Conservation (phyloP, 1,284 basidiomycete species). For the Cryptococcus neoformans region DNA sequence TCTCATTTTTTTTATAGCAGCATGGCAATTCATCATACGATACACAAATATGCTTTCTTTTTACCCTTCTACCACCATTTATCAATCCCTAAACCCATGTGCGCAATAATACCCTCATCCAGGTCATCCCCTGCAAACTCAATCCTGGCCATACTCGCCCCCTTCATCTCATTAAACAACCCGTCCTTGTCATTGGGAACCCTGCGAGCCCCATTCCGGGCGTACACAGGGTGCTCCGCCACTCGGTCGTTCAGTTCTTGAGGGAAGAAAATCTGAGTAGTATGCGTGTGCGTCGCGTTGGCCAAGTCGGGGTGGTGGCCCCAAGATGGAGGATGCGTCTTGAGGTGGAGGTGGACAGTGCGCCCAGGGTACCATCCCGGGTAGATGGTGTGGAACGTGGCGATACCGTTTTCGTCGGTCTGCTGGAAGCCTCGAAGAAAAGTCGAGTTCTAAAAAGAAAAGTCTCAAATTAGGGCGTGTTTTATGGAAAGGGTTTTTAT, state of each 20-base stretch:
- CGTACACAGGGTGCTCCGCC: conserved; percentile 8
- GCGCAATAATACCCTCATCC: conserved; percentile 1
- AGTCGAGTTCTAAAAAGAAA: conserved; percentile 20
- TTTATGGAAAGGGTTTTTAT: background rate
- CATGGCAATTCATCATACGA: no score
- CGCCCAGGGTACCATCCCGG: conserved; percentile 26
- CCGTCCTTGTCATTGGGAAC: conserved; percentile 16
- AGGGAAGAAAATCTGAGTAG: conserved; percentile 24
- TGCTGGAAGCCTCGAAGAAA: conserved; percentile 25
- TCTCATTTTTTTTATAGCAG: background rate
- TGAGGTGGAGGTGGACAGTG: conserved; percentile 25
- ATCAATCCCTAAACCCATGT: conserved; percentile 4
- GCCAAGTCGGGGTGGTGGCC: background rate
- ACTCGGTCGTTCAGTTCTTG: conserved; percentile 40
- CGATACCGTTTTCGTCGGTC: conserved; percentile 14
- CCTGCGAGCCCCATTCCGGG: conserved; percentile 9
- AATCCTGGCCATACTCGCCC: background rate
- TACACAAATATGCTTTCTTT: no score
- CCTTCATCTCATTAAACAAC: conserved; percentile 2
- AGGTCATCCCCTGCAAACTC: background rate
- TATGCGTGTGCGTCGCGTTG: conserved; percentile 20
- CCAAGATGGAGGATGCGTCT: conserved; percentile 17
- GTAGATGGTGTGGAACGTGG: conserved; percentile 20
- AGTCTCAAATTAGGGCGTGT: no score
- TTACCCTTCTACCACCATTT: conserved; percentile 12